phyloP scores from a whole-genome alignment of 1,284 basidiomycete genomes.

The Ceratobasidium sp. region DNA sequence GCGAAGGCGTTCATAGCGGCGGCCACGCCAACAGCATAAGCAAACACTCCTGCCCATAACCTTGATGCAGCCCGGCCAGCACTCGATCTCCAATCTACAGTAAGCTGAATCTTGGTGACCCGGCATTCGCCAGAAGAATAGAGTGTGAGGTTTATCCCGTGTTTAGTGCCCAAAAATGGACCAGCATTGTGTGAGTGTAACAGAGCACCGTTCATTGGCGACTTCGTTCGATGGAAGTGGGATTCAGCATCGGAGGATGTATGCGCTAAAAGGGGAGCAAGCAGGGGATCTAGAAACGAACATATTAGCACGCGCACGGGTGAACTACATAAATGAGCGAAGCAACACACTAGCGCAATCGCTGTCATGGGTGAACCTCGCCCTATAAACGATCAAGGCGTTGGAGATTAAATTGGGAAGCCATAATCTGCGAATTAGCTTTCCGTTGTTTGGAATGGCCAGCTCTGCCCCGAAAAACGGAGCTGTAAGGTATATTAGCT shows the following conservation, averaged over 20 bases:
- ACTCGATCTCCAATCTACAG: slow-evolving; percentile 71
- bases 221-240: slow-evolving; percentile 62
- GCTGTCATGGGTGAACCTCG: slow-evolving; percentile 51
- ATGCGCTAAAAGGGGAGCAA: slow-evolving; percentile 66
- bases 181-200: slow-evolving; percentile 76
- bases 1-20: slow-evolving; percentile 62
- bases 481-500: slow-evolving; percentile 45
- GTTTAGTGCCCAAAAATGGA: slow-evolving; percentile 61
- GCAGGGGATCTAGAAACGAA: slow-evolving; percentile 55
- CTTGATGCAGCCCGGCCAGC: slow-evolving; percentile 71
- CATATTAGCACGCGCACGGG: slow-evolving; percentile 43
- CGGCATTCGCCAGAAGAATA: slow-evolving; percentile 62
- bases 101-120: slow-evolving; percentile 58
- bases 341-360: slow-evolving; percentile 46
- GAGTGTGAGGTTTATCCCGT: slow-evolving; percentile 57
- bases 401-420: slow-evolving; percentile 63
- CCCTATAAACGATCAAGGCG: slow-evolving; percentile 67
- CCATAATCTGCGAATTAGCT: slow-evolving; percentile 48
- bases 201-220: slow-evolving; percentile 55
- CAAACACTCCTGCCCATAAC: slow-evolving; percentile 71
- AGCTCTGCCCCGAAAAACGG: slow-evolving; percentile 46
- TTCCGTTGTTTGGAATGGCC: slow-evolving; percentile 53
- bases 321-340: not conserved
- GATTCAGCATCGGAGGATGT: slow-evolving; percentile 64
- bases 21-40: slow-evolving; percentile 73